phyloP scores from a whole-genome alignment of 257 asterid species.

The Scutellaria galericulata region DNA sequence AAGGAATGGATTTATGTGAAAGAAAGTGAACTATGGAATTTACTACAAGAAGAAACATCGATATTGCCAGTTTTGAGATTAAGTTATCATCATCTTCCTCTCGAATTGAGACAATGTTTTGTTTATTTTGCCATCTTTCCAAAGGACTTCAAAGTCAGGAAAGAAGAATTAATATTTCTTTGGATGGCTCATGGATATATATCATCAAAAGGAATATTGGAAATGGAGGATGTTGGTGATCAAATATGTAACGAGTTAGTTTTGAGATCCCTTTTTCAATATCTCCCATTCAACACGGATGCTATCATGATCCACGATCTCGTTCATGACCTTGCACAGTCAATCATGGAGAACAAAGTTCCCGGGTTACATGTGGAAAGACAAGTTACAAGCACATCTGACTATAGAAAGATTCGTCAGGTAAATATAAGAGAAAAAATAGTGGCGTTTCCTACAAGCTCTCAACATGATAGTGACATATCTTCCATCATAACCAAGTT shows the following conservation, averaged over 20 bases:
- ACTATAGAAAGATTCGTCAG: neutral
- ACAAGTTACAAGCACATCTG: neutral
- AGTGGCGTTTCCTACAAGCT: constrained; percentile 16
- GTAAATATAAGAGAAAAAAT: constrained; percentile 13
- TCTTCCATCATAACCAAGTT: too few relatives aligned
- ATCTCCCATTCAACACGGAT: neutral
- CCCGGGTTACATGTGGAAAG: too few relatives aligned
- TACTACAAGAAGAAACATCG: constrained; percentile 24
- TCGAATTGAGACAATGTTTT: constrained; percentile 40
- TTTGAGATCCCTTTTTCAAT: constrained; percentile 32
- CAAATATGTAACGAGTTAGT: constrained; percentile 39
- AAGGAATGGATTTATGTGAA: constrained; percentile 38
- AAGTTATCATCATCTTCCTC: constrained; percentile 45
- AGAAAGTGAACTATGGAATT: neutral
- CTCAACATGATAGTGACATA: neutral
- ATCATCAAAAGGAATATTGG: constrained; percentile 25
- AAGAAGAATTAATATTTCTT: constrained; percentile 19
- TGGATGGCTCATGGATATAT: constrained; percentile 48
- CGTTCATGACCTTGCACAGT: too few relatives aligned
- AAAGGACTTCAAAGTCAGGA: constrained; percentile 17
- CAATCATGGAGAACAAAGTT: too few relatives aligned
- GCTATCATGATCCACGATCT: constrained; percentile 39
- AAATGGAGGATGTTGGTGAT: constrained; percentile 37
- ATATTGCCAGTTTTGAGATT: constrained; percentile 38
- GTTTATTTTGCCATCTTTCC: constrained; percentile 44